A percentile compares a stretch with the other conserved stretches of the same genome.
These are phyloP conservation scores for Zasmidium angulare DNA, from an alignment of 2,329 filamentous ascomycete species.

Conservation along the genomic window DNA sequence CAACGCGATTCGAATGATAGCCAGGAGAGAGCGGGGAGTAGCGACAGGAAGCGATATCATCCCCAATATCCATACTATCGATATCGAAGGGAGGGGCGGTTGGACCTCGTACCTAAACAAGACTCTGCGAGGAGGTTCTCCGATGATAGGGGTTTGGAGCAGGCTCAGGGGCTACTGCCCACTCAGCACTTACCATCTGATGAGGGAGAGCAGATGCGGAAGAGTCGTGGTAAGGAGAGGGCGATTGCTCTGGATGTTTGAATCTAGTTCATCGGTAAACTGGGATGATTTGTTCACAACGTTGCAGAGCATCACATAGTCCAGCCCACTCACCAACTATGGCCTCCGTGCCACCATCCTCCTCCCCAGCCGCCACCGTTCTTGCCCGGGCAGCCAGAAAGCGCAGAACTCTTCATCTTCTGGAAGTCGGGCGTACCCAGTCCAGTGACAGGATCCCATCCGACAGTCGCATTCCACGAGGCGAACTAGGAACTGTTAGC, in stretches of 20 bases:
- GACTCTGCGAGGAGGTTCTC: background rate
- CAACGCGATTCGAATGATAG: background rate
- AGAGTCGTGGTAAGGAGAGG: background rate
- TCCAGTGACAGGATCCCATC: slow-evolving; percentile 24
- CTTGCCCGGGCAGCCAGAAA: background rate
- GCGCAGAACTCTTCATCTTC: slow-evolving; percentile 1
- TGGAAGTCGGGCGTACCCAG: slow-evolving; percentile 4
- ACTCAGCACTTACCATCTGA: background rate
- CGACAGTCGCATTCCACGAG: slow-evolving; percentile 23
- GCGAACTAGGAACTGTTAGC: slow-evolving; percentile 8
- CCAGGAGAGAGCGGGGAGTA: background rate
- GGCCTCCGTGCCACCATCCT: background rate
- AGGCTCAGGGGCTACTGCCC: background rate
- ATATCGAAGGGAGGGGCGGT: background rate
- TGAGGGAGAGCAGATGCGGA: background rate
- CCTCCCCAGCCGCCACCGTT: background rate
- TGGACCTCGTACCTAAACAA: background rate
- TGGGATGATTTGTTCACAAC: too few relatives aligned
- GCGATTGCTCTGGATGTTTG: background rate
- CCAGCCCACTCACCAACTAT: too few relatives aligned
- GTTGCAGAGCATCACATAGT: too few relatives aligned
- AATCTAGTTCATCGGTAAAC: too few relatives aligned
- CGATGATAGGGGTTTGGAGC: background rate
- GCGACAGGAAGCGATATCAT: background rate
- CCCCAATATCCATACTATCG: background rate